Evolutionary conservation across 2,329 filamentous ascomycete genomes (phyloP).

Genomic region (Trichoderma atroviride): DNA sequence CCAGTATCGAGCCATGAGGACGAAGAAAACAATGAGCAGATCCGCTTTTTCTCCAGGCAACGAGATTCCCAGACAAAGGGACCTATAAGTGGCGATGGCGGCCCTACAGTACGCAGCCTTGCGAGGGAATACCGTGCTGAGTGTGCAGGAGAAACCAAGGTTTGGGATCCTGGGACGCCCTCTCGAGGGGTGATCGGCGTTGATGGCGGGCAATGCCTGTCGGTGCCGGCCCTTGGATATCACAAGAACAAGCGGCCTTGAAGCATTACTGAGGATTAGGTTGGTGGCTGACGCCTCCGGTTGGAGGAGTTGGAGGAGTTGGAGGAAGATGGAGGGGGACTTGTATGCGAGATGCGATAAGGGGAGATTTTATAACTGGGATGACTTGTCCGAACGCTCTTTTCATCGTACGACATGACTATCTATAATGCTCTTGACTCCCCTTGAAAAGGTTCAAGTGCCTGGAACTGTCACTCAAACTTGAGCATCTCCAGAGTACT

Average conservation of each 20-base stretch:
- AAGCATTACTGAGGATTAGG: constrained; percentile 3
- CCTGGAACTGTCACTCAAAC: background rate
- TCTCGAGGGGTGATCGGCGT: constrained; percentile 18
- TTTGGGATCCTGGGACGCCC: constrained; percentile 2
- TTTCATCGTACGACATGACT: background rate
- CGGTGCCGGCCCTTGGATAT: constrained; percentile 10
- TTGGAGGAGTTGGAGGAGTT: background rate
- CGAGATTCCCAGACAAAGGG: constrained; percentile 1
- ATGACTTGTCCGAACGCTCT: background rate
- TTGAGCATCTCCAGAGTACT: background rate
- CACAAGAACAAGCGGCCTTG: background rate
- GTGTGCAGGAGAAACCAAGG: constrained; percentile 10
- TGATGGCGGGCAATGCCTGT: constrained; percentile 12
- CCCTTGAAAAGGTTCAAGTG: background rate
- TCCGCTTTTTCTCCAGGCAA: constrained; percentile 23
- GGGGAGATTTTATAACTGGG: background rate
- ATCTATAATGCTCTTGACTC: background rate
- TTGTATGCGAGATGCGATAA: constrained; percentile 3
- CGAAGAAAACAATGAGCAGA: background rate
- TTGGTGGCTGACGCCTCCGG: constrained; percentile 8
- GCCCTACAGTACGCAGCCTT: constrained; percentile 18
- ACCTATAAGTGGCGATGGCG: background rate
- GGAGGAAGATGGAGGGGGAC: background rate
- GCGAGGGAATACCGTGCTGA: constrained; percentile 2
- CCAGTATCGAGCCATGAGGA: constrained; percentile 6